phyloP scores from a whole-genome alignment of 306 rosid genomes.

The Elaeagnus macrophylla region DNA sequence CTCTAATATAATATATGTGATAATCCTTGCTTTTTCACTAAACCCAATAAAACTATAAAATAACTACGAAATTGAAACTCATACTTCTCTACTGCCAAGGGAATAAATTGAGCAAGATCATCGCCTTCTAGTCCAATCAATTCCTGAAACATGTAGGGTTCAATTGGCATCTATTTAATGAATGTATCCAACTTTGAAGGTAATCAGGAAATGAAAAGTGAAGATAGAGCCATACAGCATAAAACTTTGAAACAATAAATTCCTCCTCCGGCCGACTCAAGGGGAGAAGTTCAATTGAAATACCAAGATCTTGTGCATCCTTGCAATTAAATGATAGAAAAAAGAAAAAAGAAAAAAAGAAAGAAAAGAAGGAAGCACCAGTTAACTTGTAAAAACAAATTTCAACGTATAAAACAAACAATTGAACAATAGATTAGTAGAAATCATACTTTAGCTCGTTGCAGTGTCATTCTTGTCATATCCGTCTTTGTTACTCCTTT shows the following conservation, averaged over 20 bases:
- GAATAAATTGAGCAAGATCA: conserved; percentile 53
- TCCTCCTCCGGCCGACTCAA: conserved; percentile 45
- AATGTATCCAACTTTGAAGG: conserved; percentile 7
- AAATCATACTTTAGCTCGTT: conserved; percentile 73
- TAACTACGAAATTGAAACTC: conserved; percentile 12
- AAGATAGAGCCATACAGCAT: conserved; percentile 49
- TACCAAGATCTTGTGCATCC: conserved; percentile 94
- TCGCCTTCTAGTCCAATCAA: conserved; percentile 66
- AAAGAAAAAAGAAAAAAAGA: background rate
- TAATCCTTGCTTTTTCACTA: background rate
- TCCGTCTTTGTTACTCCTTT: conserved; percentile 64
- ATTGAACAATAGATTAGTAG: background rate
- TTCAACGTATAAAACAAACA: conserved; percentile 8
- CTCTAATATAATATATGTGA: background rate
- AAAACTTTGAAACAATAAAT: conserved; percentile 60
- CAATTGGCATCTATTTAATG: conserved; percentile 8
- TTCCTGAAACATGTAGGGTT: conserved; percentile 40
- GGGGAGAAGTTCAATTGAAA: conserved; percentile 82
- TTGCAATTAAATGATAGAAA: too few relatives aligned
- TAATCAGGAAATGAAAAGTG: conserved; percentile 4
- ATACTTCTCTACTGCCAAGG: conserved; percentile 63
- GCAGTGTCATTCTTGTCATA: conserved; percentile 76
- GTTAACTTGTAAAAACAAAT: conserved; percentile 14
- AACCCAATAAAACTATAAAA: conserved; percentile 6
- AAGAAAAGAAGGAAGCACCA: background rate